Conservation (phyloP, 345 rosid species). For the Rhodamnia rubescens region DNA sequence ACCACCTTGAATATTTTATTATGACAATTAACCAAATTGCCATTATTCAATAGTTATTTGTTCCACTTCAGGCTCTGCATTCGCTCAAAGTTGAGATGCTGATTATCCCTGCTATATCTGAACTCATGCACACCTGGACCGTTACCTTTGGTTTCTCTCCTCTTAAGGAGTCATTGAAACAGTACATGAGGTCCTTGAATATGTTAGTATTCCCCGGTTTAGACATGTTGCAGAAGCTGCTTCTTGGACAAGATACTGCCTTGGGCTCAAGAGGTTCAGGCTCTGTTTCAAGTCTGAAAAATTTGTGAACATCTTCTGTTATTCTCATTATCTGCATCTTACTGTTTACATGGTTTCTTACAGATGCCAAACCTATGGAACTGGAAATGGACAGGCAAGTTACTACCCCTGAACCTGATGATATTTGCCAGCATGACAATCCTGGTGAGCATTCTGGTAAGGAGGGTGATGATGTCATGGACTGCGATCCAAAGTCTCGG, state of each 20-base stretch:
- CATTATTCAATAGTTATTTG: background rate
- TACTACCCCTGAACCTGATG: background rate
- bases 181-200: slow-evolving; percentile 48
- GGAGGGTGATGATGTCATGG: slow-evolving; percentile 9
- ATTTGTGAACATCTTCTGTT: background rate
- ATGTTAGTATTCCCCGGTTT: slow-evolving; percentile 75
- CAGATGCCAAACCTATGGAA: background rate
- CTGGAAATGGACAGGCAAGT: background rate
- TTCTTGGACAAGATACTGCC: slow-evolving; percentile 24
- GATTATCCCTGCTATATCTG: slow-evolving; percentile 74
- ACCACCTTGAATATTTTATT: background rate
- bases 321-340: background rate
- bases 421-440: background rate
- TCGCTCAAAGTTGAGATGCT: slow-evolving; percentile 56
- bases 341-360: background rate
- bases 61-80: slow-evolving; percentile 40
- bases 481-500: slow-evolving; percentile 13
- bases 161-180: slow-evolving; percentile 36
- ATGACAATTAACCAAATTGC: background rate
- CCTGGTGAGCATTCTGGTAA: background rate
- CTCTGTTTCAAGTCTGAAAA: background rate
- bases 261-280: slow-evolving; percentile 19
- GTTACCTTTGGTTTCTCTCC: slow-evolving; percentile 58
- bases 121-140: slow-evolving; percentile 70
- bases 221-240: slow-evolving; percentile 65